These are phyloP conservation scores for Blastobotrys americana DNA, from an alignment of 805 yeast species.

Conservation along the genomic window DNA sequence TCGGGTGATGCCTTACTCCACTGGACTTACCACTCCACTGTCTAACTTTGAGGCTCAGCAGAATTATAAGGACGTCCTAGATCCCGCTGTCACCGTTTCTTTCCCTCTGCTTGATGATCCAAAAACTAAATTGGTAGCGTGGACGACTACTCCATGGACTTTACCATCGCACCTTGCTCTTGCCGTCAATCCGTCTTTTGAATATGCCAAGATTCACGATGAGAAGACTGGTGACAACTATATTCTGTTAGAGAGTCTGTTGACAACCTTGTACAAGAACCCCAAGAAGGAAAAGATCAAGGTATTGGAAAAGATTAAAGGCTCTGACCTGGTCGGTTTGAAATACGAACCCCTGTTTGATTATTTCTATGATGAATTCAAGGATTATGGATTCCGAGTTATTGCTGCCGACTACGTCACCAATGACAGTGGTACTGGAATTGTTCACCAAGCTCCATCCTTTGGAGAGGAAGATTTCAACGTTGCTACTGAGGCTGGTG, in stretches of 20 bases:
- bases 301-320: conserved; percentile 71
- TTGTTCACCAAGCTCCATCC: conserved; percentile 97
- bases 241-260: conserved; percentile 75
- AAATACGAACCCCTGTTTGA: conserved; percentile 79
- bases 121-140: conserved; percentile 79
- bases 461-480: conserved; percentile 98
- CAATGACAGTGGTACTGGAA: conserved; percentile 96
- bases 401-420: conserved; percentile 79
- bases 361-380: conserved; percentile 68
- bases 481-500: conserved; percentile 68
- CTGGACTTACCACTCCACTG: conserved; percentile 93
- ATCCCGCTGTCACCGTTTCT: conserved; percentile 92
- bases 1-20: conserved; percentile 98
- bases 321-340: conserved; percentile 70
- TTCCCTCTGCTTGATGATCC: conserved; percentile 78
- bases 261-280: conserved; percentile 84
- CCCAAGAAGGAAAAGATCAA: conserved; percentile 85
- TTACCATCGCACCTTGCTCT: conserved; percentile 88
- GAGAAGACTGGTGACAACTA: conserved; percentile 76
- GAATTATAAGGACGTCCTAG: conserved; percentile 93
- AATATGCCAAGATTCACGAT: conserved; percentile 86
- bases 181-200: conserved; percentile 85
- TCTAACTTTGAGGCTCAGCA: conserved; percentile 98
- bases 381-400: conserved; percentile 72
- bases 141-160: conserved; percentile 99